A percentile compares a stretch with the other conserved stretches of the same genome.
These are phyloP conservation scores for Wickerhamomyces subpelliculosus DNA, from an alignment of 805 yeast genomes.

Conservation along the genomic window DNA sequence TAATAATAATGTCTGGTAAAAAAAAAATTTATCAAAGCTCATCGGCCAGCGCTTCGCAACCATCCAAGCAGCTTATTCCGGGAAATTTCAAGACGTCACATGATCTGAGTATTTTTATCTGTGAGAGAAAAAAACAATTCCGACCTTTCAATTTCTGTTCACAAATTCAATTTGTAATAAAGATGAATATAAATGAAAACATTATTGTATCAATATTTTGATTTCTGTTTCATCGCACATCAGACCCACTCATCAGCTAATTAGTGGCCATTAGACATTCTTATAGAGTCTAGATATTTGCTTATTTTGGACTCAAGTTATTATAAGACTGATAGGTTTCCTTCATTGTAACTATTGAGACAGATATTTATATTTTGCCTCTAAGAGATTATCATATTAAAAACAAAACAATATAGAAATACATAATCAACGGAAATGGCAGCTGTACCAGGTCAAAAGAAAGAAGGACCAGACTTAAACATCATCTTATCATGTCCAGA, in stretches of 20 bases:
- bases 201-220: not conserved
- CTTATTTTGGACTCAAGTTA: slow-evolving; percentile 1
- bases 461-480: slow-evolving; percentile 73
- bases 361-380: too few species aligned
- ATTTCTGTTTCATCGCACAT: not conserved
- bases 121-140: not conserved
- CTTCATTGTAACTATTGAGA: too few species aligned
- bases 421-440: slow-evolving; percentile 1
- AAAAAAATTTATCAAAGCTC: slow-evolving; percentile 5
- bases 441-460: slow-evolving; percentile 12
- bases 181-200: not conserved
- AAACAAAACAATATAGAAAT: not conserved
- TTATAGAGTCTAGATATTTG: slow-evolving; percentile 3
- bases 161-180: not conserved
- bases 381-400: too few species aligned
- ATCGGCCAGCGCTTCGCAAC: slow-evolving; percentile 2
- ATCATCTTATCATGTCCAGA: slow-evolving; percentile 92
- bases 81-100: not conserved
- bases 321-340: not conserved
- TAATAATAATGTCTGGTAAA: too few species aligned
- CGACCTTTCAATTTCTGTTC: not conserved
- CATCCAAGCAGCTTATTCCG: slow-evolving; percentile 1
- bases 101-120: not conserved
- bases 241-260: too few species aligned
- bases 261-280: too few species aligned